Percentiles rank a stretch among this genome's conserved stretches.
phyloP scores from a whole-genome alignment of 2,329 filamentous ascomycete species.

The Ambrosiella cleistominuta region DNA sequence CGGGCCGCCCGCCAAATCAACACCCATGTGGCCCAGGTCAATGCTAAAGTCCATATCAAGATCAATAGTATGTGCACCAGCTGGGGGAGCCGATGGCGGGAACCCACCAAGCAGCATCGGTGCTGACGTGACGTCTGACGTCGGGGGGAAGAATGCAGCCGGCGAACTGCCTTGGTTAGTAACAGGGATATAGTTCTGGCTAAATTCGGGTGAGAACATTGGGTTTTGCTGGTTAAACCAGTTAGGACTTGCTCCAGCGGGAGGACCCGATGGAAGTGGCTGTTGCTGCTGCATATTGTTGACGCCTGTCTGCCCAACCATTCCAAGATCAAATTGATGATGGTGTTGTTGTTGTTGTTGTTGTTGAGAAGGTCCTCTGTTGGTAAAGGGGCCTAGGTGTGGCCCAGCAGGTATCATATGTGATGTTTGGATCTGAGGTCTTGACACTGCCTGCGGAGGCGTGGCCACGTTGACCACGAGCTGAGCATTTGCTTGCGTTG shows the following conservation, averaged over 20 bases:
- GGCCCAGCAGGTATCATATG: conserved; percentile 7
- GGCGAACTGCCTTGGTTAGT: conserved; percentile 7
- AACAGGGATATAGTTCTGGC: conserved; percentile 4
- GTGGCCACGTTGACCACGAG: conserved; percentile 17
- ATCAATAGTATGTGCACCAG: conserved; percentile 8
- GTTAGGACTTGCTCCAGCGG: background rate
- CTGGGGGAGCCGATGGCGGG: conserved; percentile 13
- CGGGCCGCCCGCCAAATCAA: conserved; percentile 9
- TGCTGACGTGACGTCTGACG: conserved; percentile 26
- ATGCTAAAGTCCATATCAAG: conserved; percentile 17
- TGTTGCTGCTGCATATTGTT: conserved; percentile 15
- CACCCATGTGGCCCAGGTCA: conserved; percentile 18
- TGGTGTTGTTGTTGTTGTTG: conserved; percentile 5
- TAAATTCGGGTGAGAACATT: conserved; percentile 13
- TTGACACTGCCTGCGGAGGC: conserved; percentile 1
- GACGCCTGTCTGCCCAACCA: background rate
- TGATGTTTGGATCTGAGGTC: conserved; percentile 8
- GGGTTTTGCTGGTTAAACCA: conserved; percentile 12
- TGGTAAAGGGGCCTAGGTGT: conserved; percentile 1
- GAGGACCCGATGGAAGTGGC: conserved; percentile 17
- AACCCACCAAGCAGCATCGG: conserved; percentile 19
- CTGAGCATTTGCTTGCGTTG: conserved; percentile 15
- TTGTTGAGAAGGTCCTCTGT: conserved; percentile 5
- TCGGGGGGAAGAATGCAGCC: conserved; percentile 19
- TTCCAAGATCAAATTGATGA: background rate